Conservation (phyloP, 2,329 filamentous ascomycete genomes). For the Pseudogymnoascus sp. region DNA sequence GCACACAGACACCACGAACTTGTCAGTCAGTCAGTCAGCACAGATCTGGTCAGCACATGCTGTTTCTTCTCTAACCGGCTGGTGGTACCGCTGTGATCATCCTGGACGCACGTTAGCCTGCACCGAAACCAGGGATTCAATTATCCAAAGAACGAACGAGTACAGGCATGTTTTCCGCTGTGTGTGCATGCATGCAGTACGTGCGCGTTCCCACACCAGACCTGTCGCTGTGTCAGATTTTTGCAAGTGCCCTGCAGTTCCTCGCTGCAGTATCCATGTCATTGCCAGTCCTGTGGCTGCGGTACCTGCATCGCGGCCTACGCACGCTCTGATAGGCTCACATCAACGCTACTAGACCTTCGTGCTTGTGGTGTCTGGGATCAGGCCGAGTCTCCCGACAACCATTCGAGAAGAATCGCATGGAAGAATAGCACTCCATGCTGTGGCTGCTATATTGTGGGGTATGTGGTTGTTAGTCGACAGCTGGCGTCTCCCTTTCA, state of each 20-base stretch:
- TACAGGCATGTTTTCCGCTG: neutral
- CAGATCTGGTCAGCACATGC: neutral
- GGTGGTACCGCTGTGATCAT: neutral
- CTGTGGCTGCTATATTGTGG: conserved; percentile 1
- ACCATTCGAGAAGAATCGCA: neutral
- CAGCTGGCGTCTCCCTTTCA: neutral
- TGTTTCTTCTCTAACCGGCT: neutral
- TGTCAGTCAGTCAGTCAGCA: neutral
- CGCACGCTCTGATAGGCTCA: neutral
- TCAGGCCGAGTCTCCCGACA: neutral
- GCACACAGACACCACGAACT: neutral
- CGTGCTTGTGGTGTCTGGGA: neutral
- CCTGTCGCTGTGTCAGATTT: conserved; percentile 2
- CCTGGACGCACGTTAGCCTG: neutral
- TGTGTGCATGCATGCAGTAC: neutral
- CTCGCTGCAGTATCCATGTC: neutral
- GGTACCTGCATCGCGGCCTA: neutral
- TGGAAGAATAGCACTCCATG: neutral
- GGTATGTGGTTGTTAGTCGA: neutral
- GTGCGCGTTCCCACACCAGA: neutral
- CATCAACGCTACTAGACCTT: neutral
- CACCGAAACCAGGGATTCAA: neutral
- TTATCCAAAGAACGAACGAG: neutral
- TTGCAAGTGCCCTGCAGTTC: neutral
- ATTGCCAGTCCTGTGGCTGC: conserved; percentile 3